A percentile compares a stretch with the other conserved stretches of the same genome.
Conservation (phyloP, 176 grass and related monocot genomes). For the Phragmites australis region DNA sequence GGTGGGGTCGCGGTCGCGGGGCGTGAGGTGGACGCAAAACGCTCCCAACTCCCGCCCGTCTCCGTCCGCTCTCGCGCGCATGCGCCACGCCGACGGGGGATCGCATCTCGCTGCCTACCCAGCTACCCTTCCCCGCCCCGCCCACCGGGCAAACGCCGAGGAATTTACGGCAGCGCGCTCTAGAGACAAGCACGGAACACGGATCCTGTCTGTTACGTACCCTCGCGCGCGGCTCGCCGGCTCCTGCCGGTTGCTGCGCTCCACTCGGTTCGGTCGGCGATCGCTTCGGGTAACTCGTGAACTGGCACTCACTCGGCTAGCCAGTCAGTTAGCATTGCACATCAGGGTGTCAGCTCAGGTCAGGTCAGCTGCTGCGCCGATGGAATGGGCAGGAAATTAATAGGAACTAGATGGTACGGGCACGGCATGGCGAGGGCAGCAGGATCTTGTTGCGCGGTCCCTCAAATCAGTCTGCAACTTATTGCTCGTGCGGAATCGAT, state of each 20-base stretch:
- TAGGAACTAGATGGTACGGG: background rate
- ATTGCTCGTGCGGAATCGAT: background rate
- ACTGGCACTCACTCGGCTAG: no score
- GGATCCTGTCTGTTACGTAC: conserved; percentile 16
- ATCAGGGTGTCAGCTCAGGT: background rate
- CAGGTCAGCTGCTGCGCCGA: conserved; percentile 1
- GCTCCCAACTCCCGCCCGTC: background rate
- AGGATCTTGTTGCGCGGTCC: background rate
- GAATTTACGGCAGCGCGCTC: background rate
- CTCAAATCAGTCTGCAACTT: background rate
- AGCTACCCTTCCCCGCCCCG: background rate
- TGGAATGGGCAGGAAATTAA: background rate
- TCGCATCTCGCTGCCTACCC: background rate
- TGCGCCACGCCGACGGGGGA: background rate
- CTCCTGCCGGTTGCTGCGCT: no score
- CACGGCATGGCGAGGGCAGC: background rate
- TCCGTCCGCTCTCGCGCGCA: background rate
- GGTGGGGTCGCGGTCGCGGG: no score
- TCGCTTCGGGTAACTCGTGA: background rate
- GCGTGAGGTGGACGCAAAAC: background rate
- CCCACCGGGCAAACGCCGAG: background rate
- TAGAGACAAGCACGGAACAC: background rate
- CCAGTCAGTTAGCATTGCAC: no score
- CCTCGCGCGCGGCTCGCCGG: background rate
- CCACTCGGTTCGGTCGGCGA: background rate